These are phyloP conservation scores for Botryobasidium botryosum DNA, from an alignment of 768 basidiomycete genomes.

Conservation along the genomic window DNA sequence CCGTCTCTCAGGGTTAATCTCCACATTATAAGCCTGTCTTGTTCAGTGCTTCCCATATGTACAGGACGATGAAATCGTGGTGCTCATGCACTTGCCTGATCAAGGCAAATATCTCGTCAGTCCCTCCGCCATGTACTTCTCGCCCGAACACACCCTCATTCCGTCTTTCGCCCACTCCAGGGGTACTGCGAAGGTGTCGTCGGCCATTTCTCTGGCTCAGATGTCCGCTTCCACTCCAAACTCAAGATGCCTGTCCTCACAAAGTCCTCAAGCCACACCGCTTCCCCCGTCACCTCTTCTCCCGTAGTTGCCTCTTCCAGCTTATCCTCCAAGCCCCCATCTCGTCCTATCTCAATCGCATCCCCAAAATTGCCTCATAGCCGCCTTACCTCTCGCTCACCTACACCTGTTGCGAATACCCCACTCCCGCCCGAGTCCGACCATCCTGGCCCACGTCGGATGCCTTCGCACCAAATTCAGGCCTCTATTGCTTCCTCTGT, in stretches of 20 bases:
- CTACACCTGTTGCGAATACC: too few species aligned
- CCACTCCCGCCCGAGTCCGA: too few species aligned
- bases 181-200: constrained; percentile 82
- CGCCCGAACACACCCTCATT: neutral
- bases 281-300: neutral
- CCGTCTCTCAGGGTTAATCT: constrained; percentile 14
- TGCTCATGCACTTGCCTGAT: constrained; percentile 51
- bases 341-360: neutral
- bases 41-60: neutral
- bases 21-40: neutral
- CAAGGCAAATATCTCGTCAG: constrained; percentile 46
- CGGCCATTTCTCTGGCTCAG: constrained; percentile 44
- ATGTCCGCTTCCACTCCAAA: constrained; percentile 54
- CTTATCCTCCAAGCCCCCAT: neutral
- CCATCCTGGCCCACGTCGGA: too few species aligned
- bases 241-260: constrained; percentile 70
- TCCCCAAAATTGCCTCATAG: neutral
- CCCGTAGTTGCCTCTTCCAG: neutral
- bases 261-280: constrained; percentile 22
- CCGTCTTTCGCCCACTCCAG: constrained; percentile 21
- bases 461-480: too few species aligned
- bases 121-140: constrained; percentile 10
- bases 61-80: constrained; percentile 65
- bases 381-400: too few species aligned
- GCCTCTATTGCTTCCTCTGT: too few species aligned